Evolutionary conservation across 148 eudicot genomes (phyloP).

Genomic region (Arbutus unedo): DNA sequence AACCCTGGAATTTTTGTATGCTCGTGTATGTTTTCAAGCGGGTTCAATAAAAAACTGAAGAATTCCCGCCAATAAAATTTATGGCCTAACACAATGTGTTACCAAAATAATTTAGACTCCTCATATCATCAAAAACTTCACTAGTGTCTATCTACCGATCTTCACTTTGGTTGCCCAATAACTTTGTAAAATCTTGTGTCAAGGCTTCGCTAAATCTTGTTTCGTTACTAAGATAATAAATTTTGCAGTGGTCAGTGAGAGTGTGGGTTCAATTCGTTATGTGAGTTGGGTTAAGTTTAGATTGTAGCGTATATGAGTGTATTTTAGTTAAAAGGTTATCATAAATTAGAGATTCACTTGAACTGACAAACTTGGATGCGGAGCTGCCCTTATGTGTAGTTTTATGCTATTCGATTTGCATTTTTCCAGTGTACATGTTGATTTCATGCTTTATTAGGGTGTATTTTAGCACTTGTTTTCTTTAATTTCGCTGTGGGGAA

Average conservation of each 20-base stretch:
- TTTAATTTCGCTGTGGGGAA: slow-evolving; percentile 1
- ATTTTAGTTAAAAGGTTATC: neutral
- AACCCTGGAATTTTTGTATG: neutral
- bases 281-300: neutral
- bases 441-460: neutral
- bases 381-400: neutral
- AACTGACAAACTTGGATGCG: neutral
- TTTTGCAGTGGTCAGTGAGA: neutral
- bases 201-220: neutral
- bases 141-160: neutral
- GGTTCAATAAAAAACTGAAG: neutral
- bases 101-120: neutral
- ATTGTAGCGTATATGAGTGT: neutral
- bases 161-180: neutral
- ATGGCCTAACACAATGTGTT: neutral
- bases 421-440: neutral
- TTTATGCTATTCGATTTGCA: neutral
- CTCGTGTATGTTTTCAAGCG: neutral
- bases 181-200: neutral
- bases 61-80: neutral
- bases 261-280: neutral
- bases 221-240: neutral
- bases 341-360: neutral
- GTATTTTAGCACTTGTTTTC: neutral
- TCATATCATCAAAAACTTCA: neutral